Evolutionary conservation across 1,284 basidiomycete genomes (phyloP).

Genomic region (Papiliotrema fonsecae): DNA sequence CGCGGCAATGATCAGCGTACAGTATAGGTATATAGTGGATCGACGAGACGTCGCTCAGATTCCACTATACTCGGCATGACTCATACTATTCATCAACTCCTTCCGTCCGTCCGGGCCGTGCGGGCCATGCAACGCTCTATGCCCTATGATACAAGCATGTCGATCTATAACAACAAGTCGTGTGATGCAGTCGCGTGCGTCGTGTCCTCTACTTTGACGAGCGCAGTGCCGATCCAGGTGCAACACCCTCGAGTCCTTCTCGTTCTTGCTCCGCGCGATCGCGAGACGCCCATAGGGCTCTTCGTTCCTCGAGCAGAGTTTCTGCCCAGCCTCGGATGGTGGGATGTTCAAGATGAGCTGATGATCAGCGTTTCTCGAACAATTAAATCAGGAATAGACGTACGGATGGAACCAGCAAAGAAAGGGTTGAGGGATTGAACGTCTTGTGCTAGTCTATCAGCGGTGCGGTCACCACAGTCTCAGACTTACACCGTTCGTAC

Average conservation of each 20-base stretch:
- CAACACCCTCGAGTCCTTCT: slow-evolving; percentile 4
- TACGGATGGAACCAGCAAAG: slow-evolving; percentile 45
- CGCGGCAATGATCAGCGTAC: too few relatives aligned
- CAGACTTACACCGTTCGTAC: slow-evolving; percentile 53
- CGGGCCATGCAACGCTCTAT: too few relatives aligned
- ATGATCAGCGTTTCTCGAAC: background rate
- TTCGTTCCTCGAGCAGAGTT: slow-evolving; percentile 58
- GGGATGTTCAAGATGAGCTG: slow-evolving; percentile 60
- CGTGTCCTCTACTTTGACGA: too few relatives aligned
- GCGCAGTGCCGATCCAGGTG: background rate
- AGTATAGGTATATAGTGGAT: too few relatives aligned
- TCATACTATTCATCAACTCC: too few relatives aligned
- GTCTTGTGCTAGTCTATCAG: slow-evolving; percentile 36
- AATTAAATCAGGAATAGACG: slow-evolving; percentile 6
- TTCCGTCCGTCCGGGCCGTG: too few relatives aligned
- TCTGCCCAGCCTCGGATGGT: slow-evolving; percentile 72
- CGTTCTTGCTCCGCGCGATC: slow-evolving; percentile 34
- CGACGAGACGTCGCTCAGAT: too few relatives aligned
- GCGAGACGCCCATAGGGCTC: slow-evolving; percentile 36
- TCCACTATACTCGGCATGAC: too few relatives aligned
- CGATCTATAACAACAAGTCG: too few relatives aligned
- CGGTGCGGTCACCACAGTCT: too few relatives aligned
- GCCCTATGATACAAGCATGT: too few relatives aligned
- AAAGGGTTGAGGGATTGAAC: slow-evolving; percentile 42
- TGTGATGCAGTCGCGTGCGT: too few relatives aligned